Evolutionary conservation across 2,329 filamentous ascomycete species (phyloP).

Genomic region (Exophiala phaeomuriformis): DNA sequence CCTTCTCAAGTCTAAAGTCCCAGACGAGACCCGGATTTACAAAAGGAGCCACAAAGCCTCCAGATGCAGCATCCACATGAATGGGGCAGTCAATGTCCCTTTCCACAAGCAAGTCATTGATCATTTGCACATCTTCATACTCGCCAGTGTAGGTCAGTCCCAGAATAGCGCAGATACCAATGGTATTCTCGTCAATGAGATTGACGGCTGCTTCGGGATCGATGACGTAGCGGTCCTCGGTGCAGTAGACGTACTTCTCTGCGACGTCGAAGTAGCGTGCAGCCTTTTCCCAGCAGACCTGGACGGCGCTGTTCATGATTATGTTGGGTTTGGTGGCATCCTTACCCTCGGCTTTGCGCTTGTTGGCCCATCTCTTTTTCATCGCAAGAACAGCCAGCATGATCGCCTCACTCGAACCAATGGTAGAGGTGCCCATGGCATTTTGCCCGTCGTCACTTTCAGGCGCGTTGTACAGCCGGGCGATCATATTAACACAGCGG

Average conservation of each 20-base stretch:
- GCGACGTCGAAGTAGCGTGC: constrained; percentile 87
- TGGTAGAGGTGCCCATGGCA: constrained; percentile 77
- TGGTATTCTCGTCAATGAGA: constrained; percentile 62
- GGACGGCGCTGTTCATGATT: constrained; percentile 90
- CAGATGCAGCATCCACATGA: constrained; percentile 86
- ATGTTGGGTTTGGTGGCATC: constrained; percentile 76
- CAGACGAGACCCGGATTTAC: constrained; percentile 74
- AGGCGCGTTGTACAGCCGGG: constrained; percentile 77
- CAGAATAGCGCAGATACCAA: constrained; percentile 86
- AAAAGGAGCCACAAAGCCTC: constrained; percentile 90
- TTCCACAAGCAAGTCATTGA: constrained; percentile 79
- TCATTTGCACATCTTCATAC: constrained; percentile 86
- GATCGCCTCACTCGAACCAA: constrained; percentile 73
- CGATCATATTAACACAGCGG: constrained; percentile 87
- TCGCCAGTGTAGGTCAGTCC: constrained; percentile 93
- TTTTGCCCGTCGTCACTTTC: constrained; percentile 47
- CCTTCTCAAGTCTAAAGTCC: constrained; percentile 85
- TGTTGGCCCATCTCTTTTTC: constrained; percentile 92
- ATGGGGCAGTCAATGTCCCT: constrained; percentile 73
- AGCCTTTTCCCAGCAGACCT: constrained; percentile 96
- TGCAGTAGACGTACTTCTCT: constrained; percentile 68
- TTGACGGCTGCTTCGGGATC: constrained; percentile 56
- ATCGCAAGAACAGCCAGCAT: constrained; percentile 62
- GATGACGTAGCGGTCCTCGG: constrained; percentile 54
- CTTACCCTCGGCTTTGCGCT: constrained; percentile 74